phyloP scores from a whole-genome alignment of 768 basidiomycete genomes.

The Thelephora aurantiotincta region DNA sequence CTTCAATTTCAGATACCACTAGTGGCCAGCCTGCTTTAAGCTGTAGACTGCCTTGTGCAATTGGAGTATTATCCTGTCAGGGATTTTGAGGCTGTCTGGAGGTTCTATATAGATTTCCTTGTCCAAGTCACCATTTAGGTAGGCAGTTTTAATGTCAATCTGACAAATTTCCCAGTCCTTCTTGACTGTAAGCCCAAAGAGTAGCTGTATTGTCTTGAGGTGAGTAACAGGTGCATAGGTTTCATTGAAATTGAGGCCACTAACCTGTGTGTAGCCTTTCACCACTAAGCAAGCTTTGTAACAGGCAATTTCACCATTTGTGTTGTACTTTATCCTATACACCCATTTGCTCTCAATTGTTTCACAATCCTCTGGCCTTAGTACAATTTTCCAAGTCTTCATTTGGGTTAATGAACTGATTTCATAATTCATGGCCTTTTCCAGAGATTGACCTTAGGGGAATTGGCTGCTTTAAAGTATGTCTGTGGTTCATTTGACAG shows the following conservation, averaged over 20 bases:
- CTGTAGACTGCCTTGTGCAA: conserved; percentile 20
- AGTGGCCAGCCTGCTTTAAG: conserved; percentile 20
- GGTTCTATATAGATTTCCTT: conserved; percentile 24
- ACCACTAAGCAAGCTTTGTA: conserved; percentile 28
- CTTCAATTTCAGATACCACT: conserved; percentile 19
- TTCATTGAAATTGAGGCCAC: conserved; percentile 22
- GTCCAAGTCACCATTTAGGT: conserved; percentile 18
- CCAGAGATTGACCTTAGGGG: no score
- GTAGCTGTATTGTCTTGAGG: conserved; percentile 22
- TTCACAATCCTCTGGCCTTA: neutral
- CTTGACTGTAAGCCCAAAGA: conserved; percentile 22
- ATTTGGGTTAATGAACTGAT: no score
- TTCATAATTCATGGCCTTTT: no score
- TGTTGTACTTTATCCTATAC: conserved; percentile 14
- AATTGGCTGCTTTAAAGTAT: no score
- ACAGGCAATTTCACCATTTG: conserved; percentile 2
- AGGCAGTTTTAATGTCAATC: conserved; percentile 26
- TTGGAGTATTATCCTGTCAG: no score
- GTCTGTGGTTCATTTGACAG: neutral
- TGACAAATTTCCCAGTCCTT: conserved; percentile 23
- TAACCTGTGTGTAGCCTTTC: conserved; percentile 24
- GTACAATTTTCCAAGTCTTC: no score
- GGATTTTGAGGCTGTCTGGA: conserved; percentile 13
- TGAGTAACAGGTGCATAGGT: conserved; percentile 27
- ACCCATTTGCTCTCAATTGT: conserved; percentile 16